Evolutionary conservation across 2,329 filamentous ascomycete genomes (phyloP), one percentile per base, ranked within the genome.

Genomic region (Aspergillus alliaceus): DNA sequence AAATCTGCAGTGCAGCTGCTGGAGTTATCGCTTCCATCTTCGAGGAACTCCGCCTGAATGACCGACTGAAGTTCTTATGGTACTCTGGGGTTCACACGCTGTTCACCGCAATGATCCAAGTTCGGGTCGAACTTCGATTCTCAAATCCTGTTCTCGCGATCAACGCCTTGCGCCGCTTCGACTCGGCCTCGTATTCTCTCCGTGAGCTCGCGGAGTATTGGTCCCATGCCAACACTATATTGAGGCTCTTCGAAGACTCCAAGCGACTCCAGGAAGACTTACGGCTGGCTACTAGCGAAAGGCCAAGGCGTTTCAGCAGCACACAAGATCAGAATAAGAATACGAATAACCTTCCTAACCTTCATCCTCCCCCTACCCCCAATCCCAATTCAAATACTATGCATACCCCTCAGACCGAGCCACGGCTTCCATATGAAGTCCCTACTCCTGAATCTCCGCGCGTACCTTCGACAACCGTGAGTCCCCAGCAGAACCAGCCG

Each of bases 51-150:
- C 71, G 76, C 9, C 60, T 76, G 20, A 75, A 76, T 34, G 72
- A 77, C 54, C 68, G 73, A 15, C 63, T 78, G 54, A 78, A 76
- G 56, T 76, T 70, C 59, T 65, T 79, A 9, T 79, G 76, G 76
- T 74, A 76, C 53, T 76, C 76, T 18, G 73, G 73, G 3, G 75
- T 79, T 11, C 75, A 77, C 51, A 76, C 75, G 1, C 62, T 79
- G 6, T 79, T 79, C 62, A 79, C 76, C 6, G 76, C 76, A 15
- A 78, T 79, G 76, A 77, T 79, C 27, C 76, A 79, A 67, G 75
- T 79, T 7, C 73, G 76, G 18, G 76, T 78, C 7, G 76, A 79
- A 56, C 69, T 79, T 20, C 75, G 75, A 22, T 78, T 79, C 56
- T 78, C 76, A 2, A 79, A 79, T 46, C 76, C 76, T 4, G 73